Evolutionary conservation across 1,284 basidiomycete genomes (phyloP).

Genomic region (Trametes polyzona): DNA sequence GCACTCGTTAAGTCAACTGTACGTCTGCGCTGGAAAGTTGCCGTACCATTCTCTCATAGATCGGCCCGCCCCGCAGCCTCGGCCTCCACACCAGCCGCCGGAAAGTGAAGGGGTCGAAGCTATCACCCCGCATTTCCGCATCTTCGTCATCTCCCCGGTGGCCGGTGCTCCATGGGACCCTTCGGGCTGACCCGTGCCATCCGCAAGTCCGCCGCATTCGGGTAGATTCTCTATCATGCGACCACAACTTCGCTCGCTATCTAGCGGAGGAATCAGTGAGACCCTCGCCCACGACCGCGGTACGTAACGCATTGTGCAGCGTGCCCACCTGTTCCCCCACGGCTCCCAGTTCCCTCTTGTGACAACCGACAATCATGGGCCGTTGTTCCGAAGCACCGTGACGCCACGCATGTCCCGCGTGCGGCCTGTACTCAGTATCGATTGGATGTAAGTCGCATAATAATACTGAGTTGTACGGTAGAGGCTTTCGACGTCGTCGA

Average conservation of each 20-base stretch:
- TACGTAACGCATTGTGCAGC: conserved; percentile 1
- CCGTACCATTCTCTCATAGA: neutral
- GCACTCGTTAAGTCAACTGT: neutral
- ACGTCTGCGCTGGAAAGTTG: neutral
- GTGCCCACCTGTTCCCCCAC: neutral
- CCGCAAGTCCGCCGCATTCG: neutral
- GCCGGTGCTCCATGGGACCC: neutral
- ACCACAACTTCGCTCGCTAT: neutral
- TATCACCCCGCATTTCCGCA: neutral
- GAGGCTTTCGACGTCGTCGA: too few species aligned
- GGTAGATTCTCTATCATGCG: neutral
- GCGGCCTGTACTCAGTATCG: too few species aligned
- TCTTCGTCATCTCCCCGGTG: neutral
- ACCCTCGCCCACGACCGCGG: neutral
- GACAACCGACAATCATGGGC: neutral
- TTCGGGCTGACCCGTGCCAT: neutral
- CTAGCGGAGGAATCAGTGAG: neutral
- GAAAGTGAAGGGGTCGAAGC: neutral
- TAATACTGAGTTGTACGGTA: too few species aligned
- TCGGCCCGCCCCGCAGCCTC: neutral
- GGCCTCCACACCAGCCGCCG: neutral
- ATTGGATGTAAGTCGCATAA: too few species aligned
- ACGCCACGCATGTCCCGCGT: too few species aligned
- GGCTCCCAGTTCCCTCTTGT: neutral
- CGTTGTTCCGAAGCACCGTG: neutral